phyloP scores from a whole-genome alignment of 176 grass and related monocot species.

The Musa schizocarpa region DNA sequence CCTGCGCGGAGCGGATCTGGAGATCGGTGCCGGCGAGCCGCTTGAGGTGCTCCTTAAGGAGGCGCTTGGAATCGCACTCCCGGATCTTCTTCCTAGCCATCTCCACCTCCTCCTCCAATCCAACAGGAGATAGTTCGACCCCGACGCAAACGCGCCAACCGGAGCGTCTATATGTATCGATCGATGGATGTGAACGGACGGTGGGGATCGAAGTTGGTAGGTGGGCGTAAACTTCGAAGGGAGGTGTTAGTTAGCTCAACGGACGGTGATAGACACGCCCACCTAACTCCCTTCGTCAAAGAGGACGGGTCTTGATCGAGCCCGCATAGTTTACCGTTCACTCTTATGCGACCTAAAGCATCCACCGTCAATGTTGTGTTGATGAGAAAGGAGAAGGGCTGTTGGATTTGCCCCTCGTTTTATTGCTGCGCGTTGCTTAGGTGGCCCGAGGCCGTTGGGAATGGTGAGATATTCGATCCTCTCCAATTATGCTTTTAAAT shows the following conservation, averaged over 20 bases:
- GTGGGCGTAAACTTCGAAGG: neutral
- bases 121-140: neutral
- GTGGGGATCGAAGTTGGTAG: neutral
- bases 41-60: slow-evolving; percentile 40
- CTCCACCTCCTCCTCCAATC: neutral
- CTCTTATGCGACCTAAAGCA: neutral
- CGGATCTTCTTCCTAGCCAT: slow-evolving; percentile 55
- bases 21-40: slow-evolving; percentile 35
- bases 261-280: neutral
- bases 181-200: neutral
- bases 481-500: too few relatives aligned
- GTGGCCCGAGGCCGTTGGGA: too few relatives aligned
- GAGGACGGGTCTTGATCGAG: neutral
- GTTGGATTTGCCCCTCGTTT: neutral
- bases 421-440: too few relatives aligned
- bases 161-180: neutral
- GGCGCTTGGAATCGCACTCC: slow-evolving; percentile 47
- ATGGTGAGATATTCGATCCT: too few relatives aligned
- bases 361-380: neutral
- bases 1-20: slow-evolving; percentile 38
- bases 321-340: neutral
- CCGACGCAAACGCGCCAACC: too few relatives aligned
- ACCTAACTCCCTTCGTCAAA: neutral
- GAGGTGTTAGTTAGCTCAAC: neutral
- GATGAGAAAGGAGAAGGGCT: neutral